Conservation (phyloP, 2,329 filamentous ascomycete species). For the Aspergillus novoparasiticus region DNA sequence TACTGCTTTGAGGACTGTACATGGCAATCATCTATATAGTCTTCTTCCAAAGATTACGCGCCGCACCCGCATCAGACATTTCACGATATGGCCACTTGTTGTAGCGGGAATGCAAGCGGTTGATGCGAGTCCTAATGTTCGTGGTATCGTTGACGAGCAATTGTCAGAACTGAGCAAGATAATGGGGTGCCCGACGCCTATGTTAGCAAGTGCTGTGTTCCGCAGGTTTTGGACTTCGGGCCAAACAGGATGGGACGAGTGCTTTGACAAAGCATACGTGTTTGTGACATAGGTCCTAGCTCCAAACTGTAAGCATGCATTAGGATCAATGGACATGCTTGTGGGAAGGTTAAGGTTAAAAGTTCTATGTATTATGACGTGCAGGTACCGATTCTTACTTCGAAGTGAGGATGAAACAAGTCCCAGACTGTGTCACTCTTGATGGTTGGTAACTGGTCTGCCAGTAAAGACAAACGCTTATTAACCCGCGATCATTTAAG, state of each 20-base stretch:
- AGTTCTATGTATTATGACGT: not conserved
- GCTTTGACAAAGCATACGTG: constrained; percentile 7
- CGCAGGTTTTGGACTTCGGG: constrained; percentile 8
- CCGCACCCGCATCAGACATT: not conserved
- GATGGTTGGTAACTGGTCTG: too few relatives aligned
- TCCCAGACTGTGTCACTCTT: not conserved
- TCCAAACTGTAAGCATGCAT: not conserved
- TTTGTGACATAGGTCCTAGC: constrained; percentile 7
- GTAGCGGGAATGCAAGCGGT: constrained; percentile 8
- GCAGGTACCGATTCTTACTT: not conserved
- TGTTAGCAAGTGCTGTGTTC: not conserved
- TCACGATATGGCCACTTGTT: constrained; percentile 10
- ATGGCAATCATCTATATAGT: not conserved
- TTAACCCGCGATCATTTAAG: not conserved
- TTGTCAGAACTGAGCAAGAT: not conserved
- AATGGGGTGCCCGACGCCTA: not conserved
- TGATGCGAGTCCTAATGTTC: not conserved
- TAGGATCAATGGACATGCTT: not conserved
- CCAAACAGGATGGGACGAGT: constrained; percentile 5
- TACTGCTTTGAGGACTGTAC: not conserved
- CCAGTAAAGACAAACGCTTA: too few relatives aligned
- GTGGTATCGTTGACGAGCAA: not conserved
- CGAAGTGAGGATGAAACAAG: not conserved
- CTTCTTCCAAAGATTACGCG: not conserved
- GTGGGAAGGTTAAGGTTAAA: not conserved